Conservation (phyloP, 106 monocot species). For the Allium fistulosum region DNA sequence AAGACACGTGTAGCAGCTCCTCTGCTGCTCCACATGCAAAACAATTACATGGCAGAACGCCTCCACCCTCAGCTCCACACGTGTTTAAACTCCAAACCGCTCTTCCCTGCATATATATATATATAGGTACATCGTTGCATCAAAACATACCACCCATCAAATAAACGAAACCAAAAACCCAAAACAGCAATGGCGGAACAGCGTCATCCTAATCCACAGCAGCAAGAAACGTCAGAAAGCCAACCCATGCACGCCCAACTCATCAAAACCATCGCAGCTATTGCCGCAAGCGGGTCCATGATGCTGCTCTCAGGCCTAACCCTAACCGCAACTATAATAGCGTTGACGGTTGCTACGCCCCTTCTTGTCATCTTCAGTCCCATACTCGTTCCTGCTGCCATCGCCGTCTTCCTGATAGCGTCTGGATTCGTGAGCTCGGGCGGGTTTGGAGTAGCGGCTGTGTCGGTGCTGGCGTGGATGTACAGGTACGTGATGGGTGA, state of each 20-base stretch:
- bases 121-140: neutral
- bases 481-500: slow-evolving; percentile 67
- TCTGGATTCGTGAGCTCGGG: slow-evolving; percentile 64
- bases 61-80: slow-evolving; percentile 11
- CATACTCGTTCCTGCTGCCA: slow-evolving; percentile 62
- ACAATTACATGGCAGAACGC: slow-evolving; percentile 2
- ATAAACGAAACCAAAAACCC: neutral
- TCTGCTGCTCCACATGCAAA: slow-evolving; percentile 10
- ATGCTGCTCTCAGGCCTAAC: slow-evolving; percentile 64
- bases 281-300: slow-evolving; percentile 44
- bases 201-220: neutral
- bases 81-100: slow-evolving; percentile 10
- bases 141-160: neutral
- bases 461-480: slow-evolving; percentile 76
- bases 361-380: slow-evolving; percentile 79
- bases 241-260: slow-evolving; percentile 17
- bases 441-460: slow-evolving; percentile 71
- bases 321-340: slow-evolving; percentile 56
- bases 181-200: slow-evolving; percentile 22
- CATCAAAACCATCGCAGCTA: slow-evolving; percentile 40
- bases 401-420: slow-evolving; percentile 25
- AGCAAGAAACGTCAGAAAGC: slow-evolving; percentile 20
- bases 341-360: slow-evolving; percentile 49
- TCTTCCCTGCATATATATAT: neutral
- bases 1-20: slow-evolving; percentile 7